Evolutionary conservation across 441 rosid genomes (phyloP).

Genomic region (Rhodomyrtus psidioides): DNA sequence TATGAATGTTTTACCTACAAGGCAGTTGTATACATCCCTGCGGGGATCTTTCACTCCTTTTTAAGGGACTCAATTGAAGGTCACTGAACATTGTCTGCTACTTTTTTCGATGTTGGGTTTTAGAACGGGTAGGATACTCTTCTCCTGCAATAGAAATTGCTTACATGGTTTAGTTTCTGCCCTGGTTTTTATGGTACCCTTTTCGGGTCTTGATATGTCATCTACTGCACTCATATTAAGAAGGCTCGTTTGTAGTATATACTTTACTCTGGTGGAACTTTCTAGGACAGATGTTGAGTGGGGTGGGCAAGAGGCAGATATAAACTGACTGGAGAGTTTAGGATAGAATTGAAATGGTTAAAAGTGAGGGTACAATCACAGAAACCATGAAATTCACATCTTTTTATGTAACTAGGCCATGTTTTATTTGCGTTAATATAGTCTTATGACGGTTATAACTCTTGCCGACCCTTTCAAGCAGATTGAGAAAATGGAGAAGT

Average conservation of each 20-base stretch:
- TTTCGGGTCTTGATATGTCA: not conserved
- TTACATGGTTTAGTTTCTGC: not conserved
- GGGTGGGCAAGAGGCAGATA: not conserved
- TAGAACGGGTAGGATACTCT: not conserved
- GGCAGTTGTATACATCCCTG: not conserved
- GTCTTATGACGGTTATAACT: not conserved
- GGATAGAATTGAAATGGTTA: not conserved
- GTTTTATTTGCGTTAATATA: not conserved
- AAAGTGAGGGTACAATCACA: not conserved
- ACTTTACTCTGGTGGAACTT: not conserved
- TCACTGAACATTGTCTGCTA: not conserved
- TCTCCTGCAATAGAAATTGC: not conserved
- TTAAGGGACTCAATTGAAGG: not conserved
- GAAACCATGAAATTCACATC: not conserved
- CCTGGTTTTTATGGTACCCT: not conserved
- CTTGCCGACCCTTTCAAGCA: constrained; percentile 1
- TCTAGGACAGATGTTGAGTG: not conserved
- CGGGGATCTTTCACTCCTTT: not conserved
- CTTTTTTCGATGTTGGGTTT: not conserved
- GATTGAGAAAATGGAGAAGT: constrained; percentile 55
- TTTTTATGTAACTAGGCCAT: not conserved
- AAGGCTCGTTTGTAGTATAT: not conserved
- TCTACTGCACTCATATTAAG: not conserved
- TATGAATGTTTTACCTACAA: not conserved
- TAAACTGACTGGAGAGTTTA: not conserved